phyloP scores from a whole-genome alignment of 1,284 basidiomycete species.

The Peniophora sp. region DNA sequence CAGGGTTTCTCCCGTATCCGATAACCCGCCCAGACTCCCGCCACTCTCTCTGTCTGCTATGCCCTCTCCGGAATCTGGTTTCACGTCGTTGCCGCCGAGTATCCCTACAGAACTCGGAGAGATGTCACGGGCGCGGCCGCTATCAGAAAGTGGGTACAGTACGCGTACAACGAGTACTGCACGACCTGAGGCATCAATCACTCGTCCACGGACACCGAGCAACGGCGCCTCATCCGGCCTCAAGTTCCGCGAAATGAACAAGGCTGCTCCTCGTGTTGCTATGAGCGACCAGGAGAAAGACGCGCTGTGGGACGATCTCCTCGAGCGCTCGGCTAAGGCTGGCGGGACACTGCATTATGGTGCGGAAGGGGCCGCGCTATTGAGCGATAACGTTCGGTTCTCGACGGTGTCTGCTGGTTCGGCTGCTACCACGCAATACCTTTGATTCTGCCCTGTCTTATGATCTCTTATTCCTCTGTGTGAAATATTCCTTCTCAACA shows the following conservation, averaged over 20 bases:
- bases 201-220: slow-evolving; percentile 18
- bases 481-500: too few species aligned
- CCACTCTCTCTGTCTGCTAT: not conserved
- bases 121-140: not conserved
- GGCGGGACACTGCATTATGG: slow-evolving; percentile 62
- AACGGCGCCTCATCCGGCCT: slow-evolving; percentile 19
- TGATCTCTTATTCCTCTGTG: too few species aligned
- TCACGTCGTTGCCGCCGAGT: not conserved
- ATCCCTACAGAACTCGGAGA: not conserved
- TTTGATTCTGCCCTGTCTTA: too few species aligned
- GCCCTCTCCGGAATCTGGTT: not conserved
- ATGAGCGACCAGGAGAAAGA: slow-evolving; percentile 62
- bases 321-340: slow-evolving; percentile 53
- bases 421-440: too few species aligned
- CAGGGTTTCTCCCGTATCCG: not conserved
- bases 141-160: slow-evolving; percentile 9
- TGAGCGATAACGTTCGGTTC: slow-evolving; percentile 37
- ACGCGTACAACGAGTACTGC: slow-evolving; percentile 11
- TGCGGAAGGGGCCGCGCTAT: slow-evolving; percentile 26
- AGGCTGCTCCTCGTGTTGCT: slow-evolving; percentile 18
- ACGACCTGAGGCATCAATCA: slow-evolving; percentile 12
- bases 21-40: not conserved
- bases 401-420: slow-evolving; percentile 15
- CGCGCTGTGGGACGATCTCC: slow-evolving; percentile 59
- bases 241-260: slow-evolving; percentile 42